These are phyloP conservation scores for Syzygium aqueum DNA, from an alignment of 345 rosid species.

Conservation along the genomic window DNA sequence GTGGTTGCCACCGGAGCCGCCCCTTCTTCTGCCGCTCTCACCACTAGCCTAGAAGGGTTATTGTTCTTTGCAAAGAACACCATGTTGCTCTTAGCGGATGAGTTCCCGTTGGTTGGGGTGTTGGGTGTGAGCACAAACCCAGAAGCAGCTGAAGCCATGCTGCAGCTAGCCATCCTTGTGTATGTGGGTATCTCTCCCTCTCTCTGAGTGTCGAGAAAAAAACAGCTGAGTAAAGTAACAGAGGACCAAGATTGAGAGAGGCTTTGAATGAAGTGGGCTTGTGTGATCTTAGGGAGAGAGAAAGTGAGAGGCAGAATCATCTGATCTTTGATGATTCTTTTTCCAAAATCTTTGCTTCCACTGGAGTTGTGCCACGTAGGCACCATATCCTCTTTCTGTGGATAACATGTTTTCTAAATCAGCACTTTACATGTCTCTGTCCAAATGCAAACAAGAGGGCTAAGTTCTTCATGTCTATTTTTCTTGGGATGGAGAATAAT, in stretches of 20 bases:
- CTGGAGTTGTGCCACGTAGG: conserved; percentile 45
- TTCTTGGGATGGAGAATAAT: not conserved
- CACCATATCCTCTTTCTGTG: conserved; percentile 32
- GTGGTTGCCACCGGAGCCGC: conserved; percentile 2
- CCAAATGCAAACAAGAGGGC: not conserved
- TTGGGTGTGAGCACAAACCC: conserved; percentile 28
- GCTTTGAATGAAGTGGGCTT: conserved; percentile 22
- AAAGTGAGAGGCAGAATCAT: conserved; percentile 8
- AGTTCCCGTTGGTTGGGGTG: not conserved
- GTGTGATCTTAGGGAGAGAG: not conserved
- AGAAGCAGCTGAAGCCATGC: conserved; percentile 37
- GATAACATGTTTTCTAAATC: conserved; percentile 27
- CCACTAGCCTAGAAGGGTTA: conserved; percentile 32
- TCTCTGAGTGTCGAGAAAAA: not conserved
- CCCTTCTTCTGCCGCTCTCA: conserved; percentile 54
- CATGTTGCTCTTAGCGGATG: conserved; percentile 32
- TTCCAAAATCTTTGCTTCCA: conserved; percentile 35
- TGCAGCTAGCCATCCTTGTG: not conserved
- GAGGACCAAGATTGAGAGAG: conserved; percentile 13
- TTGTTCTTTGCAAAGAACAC: conserved; percentile 29
- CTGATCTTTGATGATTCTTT: conserved; percentile 13
- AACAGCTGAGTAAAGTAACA: not conserved
- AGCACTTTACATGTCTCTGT: not conserved
- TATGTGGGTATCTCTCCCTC: not conserved
- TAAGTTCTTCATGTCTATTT: not conserved